Percentiles rank a stretch among this genome's conserved stretches.
phyloP scores from a whole-genome alignment of 805 yeast genomes.

The Pichia exigua region DNA sequence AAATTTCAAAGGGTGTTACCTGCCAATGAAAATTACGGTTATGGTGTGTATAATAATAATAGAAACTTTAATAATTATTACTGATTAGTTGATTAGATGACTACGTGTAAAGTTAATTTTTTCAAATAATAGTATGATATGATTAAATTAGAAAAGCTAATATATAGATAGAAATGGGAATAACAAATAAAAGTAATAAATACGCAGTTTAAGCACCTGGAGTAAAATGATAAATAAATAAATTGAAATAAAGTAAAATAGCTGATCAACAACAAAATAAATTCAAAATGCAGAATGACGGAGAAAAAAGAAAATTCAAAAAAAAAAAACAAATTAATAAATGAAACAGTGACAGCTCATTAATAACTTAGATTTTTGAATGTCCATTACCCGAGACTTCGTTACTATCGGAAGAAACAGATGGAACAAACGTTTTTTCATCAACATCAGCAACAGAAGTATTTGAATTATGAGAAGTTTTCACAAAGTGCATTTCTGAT shows the following conservation, averaged over 20 bases:
- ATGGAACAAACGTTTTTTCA: constrained; percentile 25
- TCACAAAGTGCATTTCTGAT: constrained; percentile 21
- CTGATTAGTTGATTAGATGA: background rate
- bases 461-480: constrained; percentile 14
- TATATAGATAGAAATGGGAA: background rate
- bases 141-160: background rate
- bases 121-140: background rate
- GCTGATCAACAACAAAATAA: too few relatives aligned
- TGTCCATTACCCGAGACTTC: constrained; percentile 5
- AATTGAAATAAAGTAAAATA: too few relatives aligned
- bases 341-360: background rate
- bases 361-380: background rate
- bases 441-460: constrained; percentile 7
- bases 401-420: constrained; percentile 21
- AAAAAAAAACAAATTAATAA: too few relatives aligned
- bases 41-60: background rate
- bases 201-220: too few relatives aligned
- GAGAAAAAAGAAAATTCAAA: too few relatives aligned
- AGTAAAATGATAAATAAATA: too few relatives aligned
- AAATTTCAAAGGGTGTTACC: constrained; percentile 51
- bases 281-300: too few relatives aligned
- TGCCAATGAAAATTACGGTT: constrained; percentile 6
- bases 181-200: background rate
- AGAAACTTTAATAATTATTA: constrained; percentile 1
- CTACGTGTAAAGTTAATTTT: background rate